These are phyloP conservation scores for Candida peoriensis DNA, from an alignment of 805 yeast species.

Conservation along the genomic window DNA sequence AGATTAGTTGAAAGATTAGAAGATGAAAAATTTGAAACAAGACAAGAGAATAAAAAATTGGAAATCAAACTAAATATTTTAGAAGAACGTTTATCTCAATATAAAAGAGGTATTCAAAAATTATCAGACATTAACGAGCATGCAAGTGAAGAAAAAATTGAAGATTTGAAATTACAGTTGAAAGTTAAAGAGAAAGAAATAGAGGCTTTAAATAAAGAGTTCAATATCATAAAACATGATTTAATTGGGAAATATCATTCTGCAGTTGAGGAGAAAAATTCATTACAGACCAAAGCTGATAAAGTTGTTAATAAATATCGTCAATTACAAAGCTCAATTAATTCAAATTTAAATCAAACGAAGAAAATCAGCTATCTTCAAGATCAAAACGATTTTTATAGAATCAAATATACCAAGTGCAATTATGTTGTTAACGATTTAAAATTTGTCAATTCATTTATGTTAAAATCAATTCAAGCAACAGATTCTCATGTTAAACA, in stretches of 20 bases:
- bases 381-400: conserved; percentile 40
- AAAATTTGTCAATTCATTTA: conserved; percentile 29
- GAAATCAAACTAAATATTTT: conserved; percentile 27
- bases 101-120: conserved; percentile 18
- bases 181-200: conserved; percentile 15
- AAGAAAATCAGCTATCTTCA: conserved; percentile 22
- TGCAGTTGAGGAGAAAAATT: conserved; percentile 22
- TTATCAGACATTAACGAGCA: conserved; percentile 6
- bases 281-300: conserved; percentile 28
- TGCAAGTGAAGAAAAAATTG: conserved; percentile 7
- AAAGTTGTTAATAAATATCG: conserved; percentile 23
- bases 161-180: conserved; percentile 13
- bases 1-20: conserved; percentile 27
- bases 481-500: conserved; percentile 20
- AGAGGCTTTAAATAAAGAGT: conserved; percentile 15
- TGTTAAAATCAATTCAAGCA: conserved; percentile 25
- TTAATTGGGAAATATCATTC: conserved; percentile 23
- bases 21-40: conserved; percentile 25
- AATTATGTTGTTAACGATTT: conserved; percentile 31
- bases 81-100: conserved; percentile 28
- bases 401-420: conserved; percentile 42
- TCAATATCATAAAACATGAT: conserved; percentile 29
- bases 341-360: conserved; percentile 19
- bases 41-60: conserved; percentile 28
- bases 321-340: conserved; percentile 23